These are phyloP conservation scores for Sphaerulina populicola DNA, from an alignment of 2,329 filamentous ascomycete species.

Conservation along the genomic window DNA sequence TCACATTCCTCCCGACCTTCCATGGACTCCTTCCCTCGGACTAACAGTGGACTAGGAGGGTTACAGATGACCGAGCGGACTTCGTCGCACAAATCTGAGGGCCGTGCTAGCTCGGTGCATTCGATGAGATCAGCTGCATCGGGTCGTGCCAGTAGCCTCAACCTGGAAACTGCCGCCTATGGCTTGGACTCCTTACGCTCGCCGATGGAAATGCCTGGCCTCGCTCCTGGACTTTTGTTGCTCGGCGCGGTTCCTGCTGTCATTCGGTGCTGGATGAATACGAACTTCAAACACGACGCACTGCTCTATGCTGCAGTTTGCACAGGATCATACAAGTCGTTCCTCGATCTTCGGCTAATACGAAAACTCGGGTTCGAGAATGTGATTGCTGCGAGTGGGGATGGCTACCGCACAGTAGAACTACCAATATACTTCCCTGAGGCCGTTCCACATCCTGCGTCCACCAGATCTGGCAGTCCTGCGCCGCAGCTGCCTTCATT, in stretches of 20 bases:
- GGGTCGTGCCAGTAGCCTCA: conserved; percentile 78
- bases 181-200: conserved; percentile 58
- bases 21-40: conserved; percentile 71
- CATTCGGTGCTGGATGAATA: conserved; percentile 89
- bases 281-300: conserved; percentile 79
- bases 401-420: conserved; percentile 61
- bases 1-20: conserved; percentile 74
- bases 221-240: conserved; percentile 76
- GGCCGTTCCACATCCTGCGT: conserved; percentile 70
- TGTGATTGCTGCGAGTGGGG: conserved; percentile 37
- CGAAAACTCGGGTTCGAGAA: conserved; percentile 64
- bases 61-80: conserved; percentile 82
- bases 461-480: conserved; percentile 63
- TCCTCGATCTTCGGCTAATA: conserved; percentile 66
- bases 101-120: conserved; percentile 78
- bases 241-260: conserved; percentile 87
- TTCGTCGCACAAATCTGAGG: conserved; percentile 91
- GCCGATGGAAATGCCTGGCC: conserved; percentile 61
- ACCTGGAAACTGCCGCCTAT: conserved; percentile 67
- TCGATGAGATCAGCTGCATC: conserved; percentile 71
- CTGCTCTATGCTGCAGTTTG: conserved; percentile 88
- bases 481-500: conserved; percentile 74
- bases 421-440: conserved; percentile 84
- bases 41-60: conserved; percentile 58
- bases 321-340: conserved; percentile 81